Percentiles rank a stretch among this genome's conserved stretches.
Evolutionary conservation across 192 early-diverging fungal genomes (phyloP).

Genomic region (Coemansia sp.): DNA sequence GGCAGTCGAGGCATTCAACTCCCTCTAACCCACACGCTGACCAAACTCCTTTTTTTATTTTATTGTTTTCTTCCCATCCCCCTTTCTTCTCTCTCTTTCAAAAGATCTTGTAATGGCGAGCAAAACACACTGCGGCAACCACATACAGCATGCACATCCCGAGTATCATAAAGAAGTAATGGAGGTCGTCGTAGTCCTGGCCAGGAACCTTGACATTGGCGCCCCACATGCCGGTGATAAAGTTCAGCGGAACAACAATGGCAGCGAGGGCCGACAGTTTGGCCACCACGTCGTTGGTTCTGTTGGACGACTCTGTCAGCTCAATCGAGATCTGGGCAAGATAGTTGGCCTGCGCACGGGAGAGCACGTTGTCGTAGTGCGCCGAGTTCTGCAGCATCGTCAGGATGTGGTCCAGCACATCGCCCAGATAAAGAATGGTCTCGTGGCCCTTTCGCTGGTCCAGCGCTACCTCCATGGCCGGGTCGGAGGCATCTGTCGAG

Average conservation of each 20-base stretch:
- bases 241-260: conserved; percentile 86
- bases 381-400: conserved; percentile 77
- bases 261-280: conserved; percentile 85
- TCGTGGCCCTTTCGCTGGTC: conserved; percentile 60
- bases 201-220: conserved; percentile 58
- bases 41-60: neutral
- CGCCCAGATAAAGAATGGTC: conserved; percentile 71
- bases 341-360: conserved; percentile 73
- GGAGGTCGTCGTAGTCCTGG: conserved; percentile 44
- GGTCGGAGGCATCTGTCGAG: neutral
- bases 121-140: conserved; percentile 34
- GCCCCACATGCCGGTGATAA: conserved; percentile 80
- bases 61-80: too few species aligned
- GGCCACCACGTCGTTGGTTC: conserved; percentile 85
- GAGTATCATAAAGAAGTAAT: conserved; percentile 51
- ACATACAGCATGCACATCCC: conserved; percentile 41
- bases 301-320: conserved; percentile 71
- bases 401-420: conserved; percentile 79
- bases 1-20: conserved; percentile 37
- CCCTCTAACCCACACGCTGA: conserved; percentile 11
- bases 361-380: conserved; percentile 72
- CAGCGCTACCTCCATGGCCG: conserved; percentile 32
- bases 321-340: conserved; percentile 77
- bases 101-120: conserved; percentile 42
- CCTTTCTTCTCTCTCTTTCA: conserved; percentile 7